Evolutionary conservation across 169 alveolate genomes (phyloP).

Genomic region (Cystoisospora suis): DNA sequence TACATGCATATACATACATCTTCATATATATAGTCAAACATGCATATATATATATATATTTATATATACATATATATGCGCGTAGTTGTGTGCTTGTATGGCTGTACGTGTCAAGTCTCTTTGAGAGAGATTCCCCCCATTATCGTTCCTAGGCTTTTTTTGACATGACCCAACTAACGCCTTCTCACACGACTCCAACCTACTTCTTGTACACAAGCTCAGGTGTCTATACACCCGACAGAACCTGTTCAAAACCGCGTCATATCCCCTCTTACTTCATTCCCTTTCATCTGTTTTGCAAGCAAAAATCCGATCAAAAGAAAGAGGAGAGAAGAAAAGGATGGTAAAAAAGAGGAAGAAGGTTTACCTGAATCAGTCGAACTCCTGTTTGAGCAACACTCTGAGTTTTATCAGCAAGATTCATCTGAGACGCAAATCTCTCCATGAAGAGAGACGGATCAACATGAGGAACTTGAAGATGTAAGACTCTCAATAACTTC

Average conservation of each 20-base stretch:
- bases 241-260: too few relatives aligned
- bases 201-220: too few relatives aligned
- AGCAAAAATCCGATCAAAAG: not conserved
- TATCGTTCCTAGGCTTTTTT: too few relatives aligned
- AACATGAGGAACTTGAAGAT: constrained; percentile 90
- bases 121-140: too few relatives aligned
- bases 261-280: too few relatives aligned
- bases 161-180: too few relatives aligned
- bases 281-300: too few relatives aligned
- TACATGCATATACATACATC: not conserved
- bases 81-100: not conserved
- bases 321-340: not conserved
- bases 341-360: not conserved
- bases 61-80: not conserved
- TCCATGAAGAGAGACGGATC: constrained; percentile 97
- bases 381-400: constrained; percentile 94
- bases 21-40: not conserved
- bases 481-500: constrained; percentile 88
- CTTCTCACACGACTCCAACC: too few relatives aligned
- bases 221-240: too few relatives aligned
- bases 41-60: too few relatives aligned
- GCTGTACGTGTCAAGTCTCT: too few relatives aligned
- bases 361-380: constrained; percentile 88
- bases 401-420: constrained; percentile 90
- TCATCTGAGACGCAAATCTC: constrained; percentile 93